Conservation (phyloP, 163 green algal species). For the Scenedesmus sp. region DNA sequence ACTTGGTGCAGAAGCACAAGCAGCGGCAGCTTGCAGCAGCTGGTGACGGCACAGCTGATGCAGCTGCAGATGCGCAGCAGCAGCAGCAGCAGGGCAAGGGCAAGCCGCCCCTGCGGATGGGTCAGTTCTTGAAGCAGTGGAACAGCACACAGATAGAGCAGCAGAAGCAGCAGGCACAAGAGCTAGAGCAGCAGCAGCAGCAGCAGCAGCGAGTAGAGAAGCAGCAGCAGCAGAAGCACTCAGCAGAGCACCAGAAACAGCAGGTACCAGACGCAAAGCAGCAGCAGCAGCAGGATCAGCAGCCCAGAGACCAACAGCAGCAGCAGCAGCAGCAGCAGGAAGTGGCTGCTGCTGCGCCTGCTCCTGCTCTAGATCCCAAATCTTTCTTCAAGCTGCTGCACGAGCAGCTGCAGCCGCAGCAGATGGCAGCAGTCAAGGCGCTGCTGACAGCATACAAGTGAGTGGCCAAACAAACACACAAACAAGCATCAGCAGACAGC, state of each 20-base stretch:
- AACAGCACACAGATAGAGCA: conserved; percentile 55
- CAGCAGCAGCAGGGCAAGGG: conserved; percentile 37
- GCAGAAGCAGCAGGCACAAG: conserved; percentile 10
- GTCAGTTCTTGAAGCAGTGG: conserved; percentile 25
- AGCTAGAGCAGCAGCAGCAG: neutral
- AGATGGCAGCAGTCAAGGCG: conserved; percentile 52
- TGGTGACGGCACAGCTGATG: neutral
- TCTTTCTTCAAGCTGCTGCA: conserved; percentile 62
- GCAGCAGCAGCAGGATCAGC: conserved; percentile 7
- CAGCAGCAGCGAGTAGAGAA: neutral
- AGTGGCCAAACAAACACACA: neutral
- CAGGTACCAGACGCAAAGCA: neutral
- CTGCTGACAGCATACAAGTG: conserved; percentile 62
- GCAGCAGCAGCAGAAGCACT: neutral
- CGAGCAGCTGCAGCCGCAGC: conserved; percentile 47
- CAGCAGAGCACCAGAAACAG: neutral
- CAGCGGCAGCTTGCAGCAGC: conserved; percentile 34
- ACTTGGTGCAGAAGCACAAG: conserved; percentile 62
- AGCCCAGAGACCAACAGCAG: neutral
- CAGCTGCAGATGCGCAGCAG: neutral
- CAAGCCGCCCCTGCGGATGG: conserved; percentile 47
- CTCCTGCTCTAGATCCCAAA: conserved; percentile 47
- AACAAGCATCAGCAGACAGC: too few species aligned
- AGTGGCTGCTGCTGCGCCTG: conserved; percentile 31
- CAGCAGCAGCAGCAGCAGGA: conserved; percentile 43